Evolutionary conservation across 305 asterid species (phyloP).

Genomic region (Fraxinus sp.): DNA sequence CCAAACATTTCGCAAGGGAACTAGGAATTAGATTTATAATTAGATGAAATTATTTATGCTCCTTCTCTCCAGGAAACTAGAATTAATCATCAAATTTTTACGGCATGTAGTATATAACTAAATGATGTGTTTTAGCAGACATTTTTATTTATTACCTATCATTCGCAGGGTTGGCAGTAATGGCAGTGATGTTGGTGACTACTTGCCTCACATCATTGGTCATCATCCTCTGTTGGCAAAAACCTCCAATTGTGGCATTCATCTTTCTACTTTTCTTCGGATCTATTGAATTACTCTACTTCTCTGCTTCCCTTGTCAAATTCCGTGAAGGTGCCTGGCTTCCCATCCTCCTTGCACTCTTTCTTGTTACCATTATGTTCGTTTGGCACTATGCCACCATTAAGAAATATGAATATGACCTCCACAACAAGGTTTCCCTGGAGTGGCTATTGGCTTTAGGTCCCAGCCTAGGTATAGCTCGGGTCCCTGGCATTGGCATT

Average conservation of each 20-base stretch:
- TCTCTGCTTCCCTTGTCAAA: constrained; percentile 87
- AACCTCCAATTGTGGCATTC: constrained; percentile 77
- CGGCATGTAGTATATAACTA: not conserved
- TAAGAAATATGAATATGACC: constrained; percentile 83
- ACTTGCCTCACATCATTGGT: constrained; percentile 94
- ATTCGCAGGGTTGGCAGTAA: constrained; percentile 77
- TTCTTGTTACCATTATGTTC: constrained; percentile 84
- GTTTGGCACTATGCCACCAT: constrained; percentile 91
- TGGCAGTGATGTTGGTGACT: constrained; percentile 97
- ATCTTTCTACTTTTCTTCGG: constrained; percentile 79
- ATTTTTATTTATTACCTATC: not conserved
- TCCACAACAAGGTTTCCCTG: constrained; percentile 87
- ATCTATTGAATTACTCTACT: constrained; percentile 80
- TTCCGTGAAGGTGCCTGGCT: constrained; percentile 98
- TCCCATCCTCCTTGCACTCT: constrained; percentile 94
- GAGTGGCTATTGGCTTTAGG: constrained; percentile 93
- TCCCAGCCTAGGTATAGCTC: constrained; percentile 87
- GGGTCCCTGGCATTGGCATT: constrained; percentile 90
- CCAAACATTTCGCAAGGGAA: too few species aligned
- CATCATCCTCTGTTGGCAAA: constrained; percentile 90
- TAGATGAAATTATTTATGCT: not conserved
- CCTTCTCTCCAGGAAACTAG: not conserved
- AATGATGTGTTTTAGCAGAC: not conserved
- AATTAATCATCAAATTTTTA: not conserved
- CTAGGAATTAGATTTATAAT: not conserved